Base-by-base conservation (phyloP, 192 early-diverging fungal genomes). In the Umbelopsis vinacea region DNA sequence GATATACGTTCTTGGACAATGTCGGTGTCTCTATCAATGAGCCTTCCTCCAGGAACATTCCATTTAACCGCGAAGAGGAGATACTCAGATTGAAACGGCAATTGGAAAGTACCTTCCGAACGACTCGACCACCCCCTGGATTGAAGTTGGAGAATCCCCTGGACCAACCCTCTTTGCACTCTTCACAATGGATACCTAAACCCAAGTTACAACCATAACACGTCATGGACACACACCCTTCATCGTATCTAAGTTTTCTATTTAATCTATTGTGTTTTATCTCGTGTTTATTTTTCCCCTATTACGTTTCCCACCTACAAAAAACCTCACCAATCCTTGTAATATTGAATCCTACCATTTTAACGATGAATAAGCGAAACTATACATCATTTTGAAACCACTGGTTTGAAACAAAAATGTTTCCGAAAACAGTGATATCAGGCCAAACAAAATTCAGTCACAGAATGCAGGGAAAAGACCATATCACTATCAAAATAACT, bases 1-100 rank as follows among this genome's bases (percentile, higher is more conserved):
- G 95, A 10, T 97, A 94, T 72, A 93, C 92, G 2, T 94, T 91
- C 71, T 77, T 78, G n/a, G 75, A 76, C 0, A 79, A 76, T 76
- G 74, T 82, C 19, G 75, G 74, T 12, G 43, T 43, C n/a, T 29
- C 69, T 12, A 19, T 52, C 21, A 46, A 35, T 35, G 48, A 70
- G 4, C 22, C 47, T 29, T 9, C 50, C 6, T 22, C 50, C 3
- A 53, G 14, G 7, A 11, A 53, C 50, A 38, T 35, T 4, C 47
- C 6, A 17, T 52, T 19, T n/a, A 43, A 70, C 17, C 69, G 48
- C 11, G 69, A 70, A 22, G 50, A 54, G 11, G 50, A 52, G 9
- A 54, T 52, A 22, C 9, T 54, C 9, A 52, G 26, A 26, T 48
- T 70, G n/a, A 46, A 70, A 50, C 33, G 69, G 33, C 69, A 70